These are phyloP conservation scores for Petunia axillaris DNA, from an alignment of 257 asterid species.

Conservation along the genomic window DNA sequence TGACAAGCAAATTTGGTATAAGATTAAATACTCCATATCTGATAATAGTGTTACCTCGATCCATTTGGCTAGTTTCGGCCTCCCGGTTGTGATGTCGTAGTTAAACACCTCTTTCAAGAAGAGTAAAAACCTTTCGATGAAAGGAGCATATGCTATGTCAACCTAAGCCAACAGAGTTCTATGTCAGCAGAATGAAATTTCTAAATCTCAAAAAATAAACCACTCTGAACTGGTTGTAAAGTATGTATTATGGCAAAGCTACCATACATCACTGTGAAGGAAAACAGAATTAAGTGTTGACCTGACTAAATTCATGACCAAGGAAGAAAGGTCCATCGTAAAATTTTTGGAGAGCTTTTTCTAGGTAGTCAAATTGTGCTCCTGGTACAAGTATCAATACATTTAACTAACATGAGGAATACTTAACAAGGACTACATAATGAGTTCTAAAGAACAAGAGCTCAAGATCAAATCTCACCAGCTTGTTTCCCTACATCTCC, in stretches of 20 bases:
- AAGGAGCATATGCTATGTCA: constrained; percentile 60
- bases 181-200: not conserved
- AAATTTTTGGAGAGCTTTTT: constrained; percentile 55
- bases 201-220: no score
- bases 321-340: constrained; percentile 71
- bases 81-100: constrained; percentile 53
- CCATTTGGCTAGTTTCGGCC: constrained; percentile 63
- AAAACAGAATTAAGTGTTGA: not conserved
- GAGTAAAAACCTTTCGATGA: constrained; percentile 59
- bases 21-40: no score
- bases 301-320: constrained; percentile 60
- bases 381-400: constrained; percentile 1
- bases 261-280: not conserved
- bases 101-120: constrained; percentile 44
- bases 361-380: constrained; percentile 54
- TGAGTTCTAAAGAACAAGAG: not conserved
- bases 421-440: not conserved
- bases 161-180: constrained; percentile 37
- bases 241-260: not conserved
- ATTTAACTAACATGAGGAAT: not conserved
- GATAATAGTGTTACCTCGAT: constrained; percentile 38
- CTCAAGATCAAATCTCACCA: constrained; percentile 26
- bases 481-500: no score
- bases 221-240: no score
- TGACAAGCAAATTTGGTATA: no score